Conservation (phyloP, 495 filamentous ascomycete species). For the Neurospora sp. region DNA sequence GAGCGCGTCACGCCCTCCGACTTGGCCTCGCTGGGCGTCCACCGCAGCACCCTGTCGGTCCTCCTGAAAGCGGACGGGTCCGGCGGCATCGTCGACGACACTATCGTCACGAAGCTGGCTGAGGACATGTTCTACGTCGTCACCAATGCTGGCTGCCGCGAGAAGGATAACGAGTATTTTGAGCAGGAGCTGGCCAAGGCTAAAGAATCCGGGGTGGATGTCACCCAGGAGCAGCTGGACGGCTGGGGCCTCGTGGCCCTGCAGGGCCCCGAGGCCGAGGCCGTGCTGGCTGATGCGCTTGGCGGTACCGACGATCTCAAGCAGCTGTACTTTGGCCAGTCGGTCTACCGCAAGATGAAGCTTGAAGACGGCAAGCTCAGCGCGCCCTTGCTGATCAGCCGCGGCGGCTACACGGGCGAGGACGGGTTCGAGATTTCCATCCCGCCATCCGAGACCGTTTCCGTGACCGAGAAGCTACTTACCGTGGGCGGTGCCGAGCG, state of each 20-base stretch:
- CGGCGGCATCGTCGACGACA: slow-evolving; percentile 90
- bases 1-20: slow-evolving; percentile 69
- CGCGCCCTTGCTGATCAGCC: slow-evolving; percentile 60
- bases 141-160: slow-evolving; percentile 86
- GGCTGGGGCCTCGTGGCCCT: slow-evolving; percentile 75
- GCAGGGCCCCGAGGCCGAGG: slow-evolving; percentile 69
- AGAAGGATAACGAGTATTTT: slow-evolving; percentile 76
- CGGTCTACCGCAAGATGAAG: slow-evolving; percentile 40
- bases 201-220: slow-evolving; percentile 47
- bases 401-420: slow-evolving; percentile 93
- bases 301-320: slow-evolving; percentile 45
- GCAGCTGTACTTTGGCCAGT: slow-evolving; percentile 71
- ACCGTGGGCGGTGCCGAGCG: slow-evolving; percentile 45
- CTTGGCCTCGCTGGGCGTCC: slow-evolving; percentile 28
- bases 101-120: slow-evolving; percentile 67
- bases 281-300: slow-evolving; percentile 48
- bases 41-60: slow-evolving; percentile 68
- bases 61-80: slow-evolving; percentile 60
- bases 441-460: slow-evolving; percentile 44
- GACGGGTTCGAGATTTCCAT: slow-evolving; percentile 97
- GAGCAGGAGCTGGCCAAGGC: slow-evolving; percentile 48
- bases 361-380: slow-evolving; percentile 26
- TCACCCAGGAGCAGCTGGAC: slow-evolving; percentile 46
- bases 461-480: slow-evolving; percentile 53
- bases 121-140: slow-evolving; percentile 77